Evolutionary conservation across 345 rosid species (phyloP).

Genomic region (Syzygium jambos): DNA sequence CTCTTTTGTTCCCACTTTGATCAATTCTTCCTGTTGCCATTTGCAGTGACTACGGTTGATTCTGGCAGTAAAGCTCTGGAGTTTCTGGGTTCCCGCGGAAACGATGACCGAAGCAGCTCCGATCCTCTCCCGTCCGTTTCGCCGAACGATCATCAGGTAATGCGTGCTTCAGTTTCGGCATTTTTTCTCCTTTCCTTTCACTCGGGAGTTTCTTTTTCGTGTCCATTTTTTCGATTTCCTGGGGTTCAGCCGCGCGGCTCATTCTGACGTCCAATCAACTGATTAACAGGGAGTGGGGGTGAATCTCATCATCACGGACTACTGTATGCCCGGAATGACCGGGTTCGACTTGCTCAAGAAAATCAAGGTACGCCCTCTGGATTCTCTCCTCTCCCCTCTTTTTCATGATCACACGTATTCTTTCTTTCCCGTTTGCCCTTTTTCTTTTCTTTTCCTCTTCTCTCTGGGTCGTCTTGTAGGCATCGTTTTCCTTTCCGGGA

Average conservation of each 20-base stretch:
- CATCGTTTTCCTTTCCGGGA: slow-evolving; percentile 9
- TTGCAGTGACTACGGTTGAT: slow-evolving; percentile 67
- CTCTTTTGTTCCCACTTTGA: neutral
- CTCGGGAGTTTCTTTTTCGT: neutral
- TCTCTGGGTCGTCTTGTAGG: neutral
- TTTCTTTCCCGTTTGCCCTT: neutral
- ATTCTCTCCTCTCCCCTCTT: slow-evolving; percentile 1
- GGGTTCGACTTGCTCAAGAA: slow-evolving; percentile 76
- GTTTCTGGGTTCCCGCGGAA: slow-evolving; percentile 48
- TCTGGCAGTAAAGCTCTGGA: slow-evolving; percentile 64
- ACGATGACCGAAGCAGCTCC: slow-evolving; percentile 17
- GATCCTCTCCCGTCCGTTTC: slow-evolving; percentile 16
- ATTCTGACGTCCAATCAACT: neutral
- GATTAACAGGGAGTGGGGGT: slow-evolving; percentile 39
- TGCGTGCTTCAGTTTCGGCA: neutral
- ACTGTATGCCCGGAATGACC: slow-evolving; percentile 89
- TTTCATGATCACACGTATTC: neutral
- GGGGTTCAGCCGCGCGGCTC: neutral
- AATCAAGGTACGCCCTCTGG: slow-evolving; percentile 43
- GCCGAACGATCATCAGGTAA: slow-evolving; percentile 32
- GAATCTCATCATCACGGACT: slow-evolving; percentile 64
- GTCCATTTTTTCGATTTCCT: neutral
- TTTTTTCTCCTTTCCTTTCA: neutral
- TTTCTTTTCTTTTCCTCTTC: neutral
- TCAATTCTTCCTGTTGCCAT: neutral